These are phyloP conservation scores for Deinandra increscens DNA, from an alignment of 129 eudicot species.

Conservation along the genomic window DNA sequence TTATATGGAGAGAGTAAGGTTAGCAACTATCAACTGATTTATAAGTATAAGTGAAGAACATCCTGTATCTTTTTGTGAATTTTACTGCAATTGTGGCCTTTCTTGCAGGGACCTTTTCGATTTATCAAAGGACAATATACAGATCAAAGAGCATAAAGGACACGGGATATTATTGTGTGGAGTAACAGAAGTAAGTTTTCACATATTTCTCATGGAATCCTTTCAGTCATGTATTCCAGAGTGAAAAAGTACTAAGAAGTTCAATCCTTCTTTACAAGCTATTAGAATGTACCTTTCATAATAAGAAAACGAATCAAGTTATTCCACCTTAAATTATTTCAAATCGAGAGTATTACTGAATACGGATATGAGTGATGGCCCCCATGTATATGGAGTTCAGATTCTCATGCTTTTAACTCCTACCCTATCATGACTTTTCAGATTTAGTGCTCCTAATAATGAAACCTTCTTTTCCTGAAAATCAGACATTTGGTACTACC, in stretches of 20 bases:
- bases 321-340: not conserved
- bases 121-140: slow-evolving; percentile 84
- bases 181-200: slow-evolving; percentile 62
- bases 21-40: slow-evolving; percentile 28
- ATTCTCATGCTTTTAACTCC: slow-evolving; percentile 2
- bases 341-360: not conserved
- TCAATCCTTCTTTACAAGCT: slow-evolving; percentile 16
- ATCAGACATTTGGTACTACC: slow-evolving; percentile 6
- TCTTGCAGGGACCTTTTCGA: slow-evolving; percentile 85
- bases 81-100: slow-evolving; percentile 2
- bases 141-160: slow-evolving; percentile 75
- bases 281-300: not conserved
- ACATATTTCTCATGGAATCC: slow-evolving; percentile 10
- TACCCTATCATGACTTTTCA: not conserved
- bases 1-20: slow-evolving; percentile 95
- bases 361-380: not conserved
- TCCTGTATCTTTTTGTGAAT: slow-evolving; percentile 11
- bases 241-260: slow-evolving; percentile 1
- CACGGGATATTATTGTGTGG: slow-evolving; percentile 67
- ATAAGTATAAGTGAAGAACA: no score
- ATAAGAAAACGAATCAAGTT: not conserved
- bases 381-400: not conserved
- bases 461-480: not conserved
- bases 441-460: not conserved
- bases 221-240: not conserved